These are phyloP conservation scores for Phialophora verrucosa DNA, from an alignment of 2,329 filamentous ascomycete species.

Conservation along the genomic window DNA sequence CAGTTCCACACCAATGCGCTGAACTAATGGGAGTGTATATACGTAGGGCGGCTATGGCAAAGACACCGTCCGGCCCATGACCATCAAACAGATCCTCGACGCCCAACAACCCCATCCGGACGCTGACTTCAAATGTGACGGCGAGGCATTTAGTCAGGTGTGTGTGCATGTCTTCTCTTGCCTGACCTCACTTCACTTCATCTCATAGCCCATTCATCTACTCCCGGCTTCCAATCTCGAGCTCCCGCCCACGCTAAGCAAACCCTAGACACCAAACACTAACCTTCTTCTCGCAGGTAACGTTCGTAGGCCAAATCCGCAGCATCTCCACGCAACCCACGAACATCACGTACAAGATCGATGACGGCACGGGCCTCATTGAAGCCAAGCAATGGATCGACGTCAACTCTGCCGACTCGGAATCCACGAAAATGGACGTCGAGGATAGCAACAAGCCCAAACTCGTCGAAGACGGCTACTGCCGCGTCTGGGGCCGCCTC, in stretches of 20 bases:
- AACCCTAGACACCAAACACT: neutral
- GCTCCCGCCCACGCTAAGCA: neutral
- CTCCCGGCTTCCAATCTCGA: neutral
- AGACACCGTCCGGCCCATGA: conserved; percentile 89
- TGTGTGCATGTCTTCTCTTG: neutral
- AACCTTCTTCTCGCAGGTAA: conserved; percentile 62
- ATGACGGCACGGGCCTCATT: conserved; percentile 91
- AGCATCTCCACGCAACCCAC: conserved; percentile 84
- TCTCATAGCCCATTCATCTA: neutral
- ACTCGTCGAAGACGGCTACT: conserved; percentile 76
- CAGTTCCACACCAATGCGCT: neutral
- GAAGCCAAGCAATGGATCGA: conserved; percentile 91
- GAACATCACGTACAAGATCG: conserved; percentile 89
- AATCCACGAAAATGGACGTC: conserved; percentile 48
- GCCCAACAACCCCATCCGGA: conserved; percentile 76
- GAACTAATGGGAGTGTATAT: neutral
- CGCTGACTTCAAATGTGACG: conserved; percentile 83
- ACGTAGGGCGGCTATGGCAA: conserved; percentile 62
- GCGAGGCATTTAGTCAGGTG: conserved; percentile 68
- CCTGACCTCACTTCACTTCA: neutral
- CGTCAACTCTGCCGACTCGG: conserved; percentile 51
- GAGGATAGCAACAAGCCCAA: conserved; percentile 51
- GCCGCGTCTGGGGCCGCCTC: conserved; percentile 82
- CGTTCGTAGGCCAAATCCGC: conserved; percentile 89
- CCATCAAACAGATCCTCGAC: conserved; percentile 91